Conservation (phyloP, 768 basidiomycete genomes). For the Rossbeevera mucosa region DNA sequence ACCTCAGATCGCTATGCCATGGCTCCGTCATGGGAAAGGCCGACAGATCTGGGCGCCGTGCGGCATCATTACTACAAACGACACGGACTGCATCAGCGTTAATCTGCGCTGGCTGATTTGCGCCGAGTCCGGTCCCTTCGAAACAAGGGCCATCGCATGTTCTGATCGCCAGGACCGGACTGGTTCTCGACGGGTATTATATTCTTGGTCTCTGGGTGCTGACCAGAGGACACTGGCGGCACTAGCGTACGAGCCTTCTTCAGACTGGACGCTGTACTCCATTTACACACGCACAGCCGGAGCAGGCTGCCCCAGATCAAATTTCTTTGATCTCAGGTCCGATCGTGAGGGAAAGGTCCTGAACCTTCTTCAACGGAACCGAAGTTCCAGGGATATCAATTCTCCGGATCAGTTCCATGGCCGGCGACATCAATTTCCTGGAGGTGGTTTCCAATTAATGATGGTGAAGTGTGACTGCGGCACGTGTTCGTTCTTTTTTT, state of each 20-base stretch:
- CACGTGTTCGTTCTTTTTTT: neutral
- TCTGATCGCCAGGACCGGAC: slow-evolving; percentile 75
- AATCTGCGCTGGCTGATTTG: neutral
- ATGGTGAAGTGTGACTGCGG: slow-evolving; percentile 60
- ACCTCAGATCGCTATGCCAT: slow-evolving; percentile 80
- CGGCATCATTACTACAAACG: slow-evolving; percentile 67
- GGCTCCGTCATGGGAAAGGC: slow-evolving; percentile 72
- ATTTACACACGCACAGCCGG: slow-evolving; percentile 48
- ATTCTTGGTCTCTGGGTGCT: slow-evolving; percentile 55
- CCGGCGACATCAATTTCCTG: slow-evolving; percentile 56
- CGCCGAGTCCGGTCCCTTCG: slow-evolving; percentile 56
- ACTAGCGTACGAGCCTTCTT: neutral
- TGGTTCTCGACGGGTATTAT: slow-evolving; percentile 59
- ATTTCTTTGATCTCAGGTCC: slow-evolving; percentile 73
- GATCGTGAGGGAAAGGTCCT: slow-evolving; percentile 64
- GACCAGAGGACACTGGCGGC: too few species aligned
- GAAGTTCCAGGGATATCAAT: slow-evolving; percentile 51
- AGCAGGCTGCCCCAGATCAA: slow-evolving; percentile 63
- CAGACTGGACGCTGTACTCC: slow-evolving; percentile 33
- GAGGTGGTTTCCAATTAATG: slow-evolving; percentile 61
- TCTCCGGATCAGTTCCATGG: slow-evolving; percentile 68
- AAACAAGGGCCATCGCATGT: slow-evolving; percentile 78
- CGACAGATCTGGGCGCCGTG: slow-evolving; percentile 54
- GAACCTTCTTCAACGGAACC: slow-evolving; percentile 60
- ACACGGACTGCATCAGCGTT: slow-evolving; percentile 32